A percentile compares a stretch with the other conserved stretches of the same genome.
These are phyloP conservation scores for Rosa multiflora DNA, from an alignment of 306 rosid species.

Conservation along the genomic window DNA sequence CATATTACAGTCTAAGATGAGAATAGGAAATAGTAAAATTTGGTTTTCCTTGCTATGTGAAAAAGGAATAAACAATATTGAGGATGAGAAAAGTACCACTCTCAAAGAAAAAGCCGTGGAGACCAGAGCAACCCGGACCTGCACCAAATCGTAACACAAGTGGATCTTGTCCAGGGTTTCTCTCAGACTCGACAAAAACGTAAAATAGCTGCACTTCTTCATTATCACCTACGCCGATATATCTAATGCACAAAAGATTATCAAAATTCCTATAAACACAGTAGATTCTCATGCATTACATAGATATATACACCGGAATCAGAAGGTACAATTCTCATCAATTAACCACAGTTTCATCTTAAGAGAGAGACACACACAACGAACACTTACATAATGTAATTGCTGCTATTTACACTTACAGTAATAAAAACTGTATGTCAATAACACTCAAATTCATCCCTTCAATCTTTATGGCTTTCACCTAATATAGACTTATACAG, in stretches of 20 bases:
- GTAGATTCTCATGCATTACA: not conserved
- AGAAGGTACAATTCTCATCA: not conserved
- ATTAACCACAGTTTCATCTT: not conserved
- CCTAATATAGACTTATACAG: not conserved
- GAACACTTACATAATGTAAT: not conserved
- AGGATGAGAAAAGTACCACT: conserved; percentile 13
- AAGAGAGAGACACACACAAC: not conserved
- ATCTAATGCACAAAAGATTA: conserved; percentile 5
- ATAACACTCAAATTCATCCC: not conserved
- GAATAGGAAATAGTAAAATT: not conserved
- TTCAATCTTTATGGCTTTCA: not conserved
- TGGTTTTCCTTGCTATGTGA: not conserved
- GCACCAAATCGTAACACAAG: conserved; percentile 1
- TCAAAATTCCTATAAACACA: not conserved
- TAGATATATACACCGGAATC: not conserved
- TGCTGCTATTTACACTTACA: too few species aligned
- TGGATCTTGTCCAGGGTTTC: conserved; percentile 26
- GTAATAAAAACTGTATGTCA: not conserved
- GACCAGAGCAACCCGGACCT: conserved; percentile 27
- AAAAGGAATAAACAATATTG: not conserved
- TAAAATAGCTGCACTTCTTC: conserved; percentile 20
- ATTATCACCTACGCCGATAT: conserved; percentile 21
- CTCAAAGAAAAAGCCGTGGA: conserved; percentile 12
- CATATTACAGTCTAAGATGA: not conserved
- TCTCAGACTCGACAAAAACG: conserved; percentile 21